phyloP scores from a whole-genome alignment of 805 yeast species.

The Candida xyloterini region DNA sequence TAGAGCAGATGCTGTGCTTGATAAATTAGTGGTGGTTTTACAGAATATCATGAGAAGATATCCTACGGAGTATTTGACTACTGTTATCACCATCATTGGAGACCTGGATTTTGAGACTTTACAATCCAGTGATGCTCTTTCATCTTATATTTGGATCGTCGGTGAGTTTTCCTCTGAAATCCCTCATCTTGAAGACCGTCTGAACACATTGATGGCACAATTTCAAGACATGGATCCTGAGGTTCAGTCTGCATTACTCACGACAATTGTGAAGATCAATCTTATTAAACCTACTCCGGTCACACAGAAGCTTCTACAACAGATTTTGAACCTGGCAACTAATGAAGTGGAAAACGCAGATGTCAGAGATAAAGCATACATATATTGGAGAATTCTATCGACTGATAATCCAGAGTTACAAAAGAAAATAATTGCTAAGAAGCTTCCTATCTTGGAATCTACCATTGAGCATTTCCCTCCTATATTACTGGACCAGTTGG shows the following conservation, averaged over 20 bases:
- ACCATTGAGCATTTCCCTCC: constrained; percentile 73
- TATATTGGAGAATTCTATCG: constrained; percentile 77
- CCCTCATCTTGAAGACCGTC: constrained; percentile 46
- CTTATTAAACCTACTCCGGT: constrained; percentile 32
- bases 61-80: constrained; percentile 49
- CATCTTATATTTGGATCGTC: constrained; percentile 65
- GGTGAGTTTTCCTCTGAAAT: constrained; percentile 70
- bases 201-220: constrained; percentile 45
- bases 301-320: constrained; percentile 48
- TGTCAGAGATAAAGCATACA: constrained; percentile 74
- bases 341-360: constrained; percentile 68
- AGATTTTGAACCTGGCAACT: constrained; percentile 59
- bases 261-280: constrained; percentile 59
- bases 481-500: constrained; percentile 59
- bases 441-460: constrained; percentile 67
- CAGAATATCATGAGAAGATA: constrained; percentile 67
- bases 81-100: constrained; percentile 52
- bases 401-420: constrained; percentile 39
- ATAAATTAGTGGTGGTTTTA: constrained; percentile 59
- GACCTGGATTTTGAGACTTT: constrained; percentile 45
- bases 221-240: constrained; percentile 58
- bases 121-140: constrained; percentile 48
- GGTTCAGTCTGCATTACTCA: constrained; percentile 58
- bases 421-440: constrained; percentile 53
- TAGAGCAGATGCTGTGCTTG: constrained; percentile 58